These are phyloP conservation scores for Jatropha podagrica DNA, from an alignment of 441 rosid species.

Conservation along the genomic window DNA sequence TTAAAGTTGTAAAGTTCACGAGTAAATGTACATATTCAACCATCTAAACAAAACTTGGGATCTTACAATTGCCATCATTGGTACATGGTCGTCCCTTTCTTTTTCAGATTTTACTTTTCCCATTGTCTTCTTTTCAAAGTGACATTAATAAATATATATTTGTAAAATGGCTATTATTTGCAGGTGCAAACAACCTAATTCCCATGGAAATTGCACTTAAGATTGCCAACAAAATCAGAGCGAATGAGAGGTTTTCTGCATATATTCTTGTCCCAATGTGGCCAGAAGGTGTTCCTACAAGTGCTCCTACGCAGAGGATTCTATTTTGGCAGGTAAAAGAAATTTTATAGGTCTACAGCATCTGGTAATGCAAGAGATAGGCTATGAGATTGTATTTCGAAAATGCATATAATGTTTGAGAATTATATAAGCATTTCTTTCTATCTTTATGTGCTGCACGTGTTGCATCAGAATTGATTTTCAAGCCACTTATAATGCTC, in stretches of 20 bases:
- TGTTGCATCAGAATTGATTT: neutral
- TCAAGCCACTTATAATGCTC: neutral
- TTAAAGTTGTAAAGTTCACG: too few relatives aligned
- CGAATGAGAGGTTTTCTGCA: conserved; percentile 83
- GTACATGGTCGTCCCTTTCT: neutral
- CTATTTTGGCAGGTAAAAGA: conserved; percentile 87
- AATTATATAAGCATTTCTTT: neutral
- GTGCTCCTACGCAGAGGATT: conserved; percentile 80
- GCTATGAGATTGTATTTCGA: neutral
- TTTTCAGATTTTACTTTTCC: neutral
- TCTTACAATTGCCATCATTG: too few relatives aligned
- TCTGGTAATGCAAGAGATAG: neutral
- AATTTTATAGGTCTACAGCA: neutral
- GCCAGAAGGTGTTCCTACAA: conserved; percentile 94
- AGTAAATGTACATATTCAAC: too few relatives aligned
- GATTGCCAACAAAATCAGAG: conserved; percentile 86
- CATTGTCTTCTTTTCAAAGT: neutral
- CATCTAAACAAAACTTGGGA: too few relatives aligned
- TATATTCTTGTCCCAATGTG: conserved; percentile 95
- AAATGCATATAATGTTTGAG: neutral
- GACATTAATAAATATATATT: neutral
- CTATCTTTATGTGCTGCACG: neutral
- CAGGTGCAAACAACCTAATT: conserved; percentile 94
- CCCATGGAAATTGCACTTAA: conserved; percentile 99
- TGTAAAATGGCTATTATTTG: conserved; percentile 15